A percentile compares a stretch with the other conserved stretches of the same genome.
Evolutionary conservation across 176 grass and related monocot genomes (phyloP).

Genomic region (bread wheat (Triticum aestivum)): DNA sequence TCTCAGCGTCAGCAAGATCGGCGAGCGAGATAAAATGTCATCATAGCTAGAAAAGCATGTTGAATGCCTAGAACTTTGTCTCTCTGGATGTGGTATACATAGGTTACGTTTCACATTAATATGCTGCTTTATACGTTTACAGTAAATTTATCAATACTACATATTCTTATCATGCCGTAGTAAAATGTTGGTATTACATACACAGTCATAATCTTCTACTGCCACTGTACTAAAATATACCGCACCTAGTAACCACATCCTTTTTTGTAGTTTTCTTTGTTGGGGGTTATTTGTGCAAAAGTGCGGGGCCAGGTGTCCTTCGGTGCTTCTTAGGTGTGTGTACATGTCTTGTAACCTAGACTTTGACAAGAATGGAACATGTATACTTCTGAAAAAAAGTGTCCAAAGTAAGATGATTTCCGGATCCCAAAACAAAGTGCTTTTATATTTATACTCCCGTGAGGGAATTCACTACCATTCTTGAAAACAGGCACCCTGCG

Average conservation of each 20-base stretch:
- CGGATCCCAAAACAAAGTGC: background rate
- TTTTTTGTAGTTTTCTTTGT: background rate
- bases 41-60: background rate
- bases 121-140: background rate
- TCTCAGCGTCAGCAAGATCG: background rate
- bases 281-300: background rate
- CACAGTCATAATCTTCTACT: background rate
- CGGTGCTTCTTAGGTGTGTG: too few species aligned
- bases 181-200: background rate
- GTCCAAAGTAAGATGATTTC: background rate
- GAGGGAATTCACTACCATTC: background rate
- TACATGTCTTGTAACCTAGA: too few species aligned
- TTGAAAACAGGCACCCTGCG: background rate
- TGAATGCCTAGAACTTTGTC: background rate
- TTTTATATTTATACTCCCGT: background rate
- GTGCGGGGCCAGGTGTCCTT: background rate
- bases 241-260: background rate
- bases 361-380: background rate
- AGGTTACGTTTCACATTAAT: background rate
- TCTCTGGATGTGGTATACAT: background rate
- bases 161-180: background rate
- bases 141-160: constrained; percentile 1
- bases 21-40: background rate
- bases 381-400: background rate
- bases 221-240: background rate